phyloP scores from a whole-genome alignment of 1,139 yeast species.

The Zhuliangozyma parablackwelliae region DNA sequence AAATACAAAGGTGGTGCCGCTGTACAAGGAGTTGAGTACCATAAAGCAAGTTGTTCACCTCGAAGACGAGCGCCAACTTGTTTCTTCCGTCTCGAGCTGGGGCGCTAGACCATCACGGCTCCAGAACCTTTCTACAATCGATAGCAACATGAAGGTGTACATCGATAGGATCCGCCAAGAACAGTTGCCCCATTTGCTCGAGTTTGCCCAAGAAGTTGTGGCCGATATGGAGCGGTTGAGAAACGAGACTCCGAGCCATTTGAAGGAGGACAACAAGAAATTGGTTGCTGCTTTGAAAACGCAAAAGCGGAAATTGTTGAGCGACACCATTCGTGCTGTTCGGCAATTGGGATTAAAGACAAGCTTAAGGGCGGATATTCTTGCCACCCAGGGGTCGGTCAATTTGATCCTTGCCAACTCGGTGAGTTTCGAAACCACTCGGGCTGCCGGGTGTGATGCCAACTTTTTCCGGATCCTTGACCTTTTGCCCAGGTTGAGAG shows the following conservation, averaged over 20 bases:
- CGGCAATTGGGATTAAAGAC: slow-evolving; percentile 72
- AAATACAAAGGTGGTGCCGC: slow-evolving; percentile 11
- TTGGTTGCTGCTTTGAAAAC: slow-evolving; percentile 66
- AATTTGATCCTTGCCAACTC: slow-evolving; percentile 58
- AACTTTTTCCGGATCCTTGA: slow-evolving; percentile 72
- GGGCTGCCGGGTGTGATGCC: slow-evolving; percentile 47
- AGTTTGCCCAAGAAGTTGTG: slow-evolving; percentile 50
- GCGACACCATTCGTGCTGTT: slow-evolving; percentile 72
- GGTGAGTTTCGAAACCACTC: slow-evolving; percentile 36
- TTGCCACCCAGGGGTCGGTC: slow-evolving; percentile 57
- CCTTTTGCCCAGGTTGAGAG: slow-evolving; percentile 72
- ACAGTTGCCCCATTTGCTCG: slow-evolving; percentile 38
- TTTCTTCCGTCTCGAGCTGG: slow-evolving; percentile 40
- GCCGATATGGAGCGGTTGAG: slow-evolving; percentile 60
- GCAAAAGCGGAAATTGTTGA: slow-evolving; percentile 73
- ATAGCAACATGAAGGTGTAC: slow-evolving; percentile 52
- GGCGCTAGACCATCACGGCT: slow-evolving; percentile 51
- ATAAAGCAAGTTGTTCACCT: too few species aligned
- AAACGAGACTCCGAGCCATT: slow-evolving; percentile 70
- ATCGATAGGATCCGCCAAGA: slow-evolving; percentile 31
- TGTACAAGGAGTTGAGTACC: slow-evolving; percentile 5
- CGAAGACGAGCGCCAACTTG: too few species aligned
- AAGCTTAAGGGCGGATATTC: slow-evolving; percentile 60
- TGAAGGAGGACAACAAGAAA: slow-evolving; percentile 74
- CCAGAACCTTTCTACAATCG: slow-evolving; percentile 46